phyloP scores from a whole-genome alignment of 352 stramenopile genomes.

The Phytophthora fragariae region DNA sequence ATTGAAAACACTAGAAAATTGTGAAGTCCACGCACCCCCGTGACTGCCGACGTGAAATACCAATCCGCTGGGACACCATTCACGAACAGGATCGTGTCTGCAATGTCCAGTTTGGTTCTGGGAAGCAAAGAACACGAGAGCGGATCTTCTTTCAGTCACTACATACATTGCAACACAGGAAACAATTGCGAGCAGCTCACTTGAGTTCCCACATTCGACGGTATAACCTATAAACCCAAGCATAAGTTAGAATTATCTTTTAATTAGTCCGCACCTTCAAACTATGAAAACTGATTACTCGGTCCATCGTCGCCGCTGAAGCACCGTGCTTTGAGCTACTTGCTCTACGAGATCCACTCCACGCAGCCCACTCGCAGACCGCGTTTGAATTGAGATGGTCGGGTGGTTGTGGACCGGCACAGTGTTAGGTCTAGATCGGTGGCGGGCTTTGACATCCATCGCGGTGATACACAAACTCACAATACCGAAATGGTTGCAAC shows the following conservation, averaged over 20 bases:
- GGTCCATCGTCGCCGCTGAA: slow-evolving; percentile 65
- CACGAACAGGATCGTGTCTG: slow-evolving; percentile 59
- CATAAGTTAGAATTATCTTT: not conserved
- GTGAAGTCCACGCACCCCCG: slow-evolving; percentile 44
- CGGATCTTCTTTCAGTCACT: not conserved
- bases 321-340: slow-evolving; percentile 47
- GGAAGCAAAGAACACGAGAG: not conserved
- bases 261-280: not conserved
- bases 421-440: slow-evolving; percentile 9
- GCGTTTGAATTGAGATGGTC: slow-evolving; percentile 18
- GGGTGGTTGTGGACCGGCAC: slow-evolving; percentile 1
- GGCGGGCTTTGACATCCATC: slow-evolving; percentile 22
- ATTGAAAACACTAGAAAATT: not conserved
- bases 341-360: slow-evolving; percentile 65
- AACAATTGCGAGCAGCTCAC: slow-evolving; percentile 28
- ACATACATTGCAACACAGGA: not conserved
- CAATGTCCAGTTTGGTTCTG: slow-evolving; percentile 68
- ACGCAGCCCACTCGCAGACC: slow-evolving; percentile 29
- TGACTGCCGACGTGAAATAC: slow-evolving; percentile 68
- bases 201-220: slow-evolving; percentile 65
- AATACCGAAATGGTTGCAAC: not conserved
- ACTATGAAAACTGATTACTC: slow-evolving; percentile 41
- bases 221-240: slow-evolving; percentile 50
- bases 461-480: not conserved
- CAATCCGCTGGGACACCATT: slow-evolving; percentile 54